Base-by-base conservation (phyloP, 1,139 yeast genomes). In the Kodamaea arcana region DNA sequence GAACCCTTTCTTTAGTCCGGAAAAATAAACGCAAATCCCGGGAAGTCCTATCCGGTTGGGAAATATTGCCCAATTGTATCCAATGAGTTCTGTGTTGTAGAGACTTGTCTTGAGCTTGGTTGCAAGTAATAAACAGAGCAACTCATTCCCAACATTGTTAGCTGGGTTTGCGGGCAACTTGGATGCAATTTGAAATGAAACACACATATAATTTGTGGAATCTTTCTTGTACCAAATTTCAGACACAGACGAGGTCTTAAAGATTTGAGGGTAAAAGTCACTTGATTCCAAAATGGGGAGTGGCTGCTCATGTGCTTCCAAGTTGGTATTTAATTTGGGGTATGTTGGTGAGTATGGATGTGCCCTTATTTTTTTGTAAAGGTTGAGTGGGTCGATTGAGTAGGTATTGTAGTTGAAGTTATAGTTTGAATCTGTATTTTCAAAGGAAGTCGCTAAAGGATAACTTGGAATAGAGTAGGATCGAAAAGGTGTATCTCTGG, bases 51-150 rank as follows among this genome's bases (percentile, higher is more conserved):
- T 69, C 15, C 60, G 43, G 3, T 80, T 72, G 0, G 85, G 71
- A 27, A 55, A 62, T 0, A 80, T 41, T 15, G 72, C 77, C 75
- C 81, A 81, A 1, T 72, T 57, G 45, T 67, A 78, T 3, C 78
- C 75, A 10, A 78, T 42, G 16, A 63, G 48, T 38, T 78, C 75
- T 0, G 80, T 67, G 0, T 70, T 65, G 47, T 80, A 80, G 3
- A 82, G 45, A 3, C 44, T 44, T 2, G 57, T 50, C n/a, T 64
- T 52, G 1, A 79, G 48, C 7, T 52, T 45, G 2, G 50, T 42
- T n/a, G 67, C 72, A 5, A 78, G 42, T 3, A 75, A 32, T 35
- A 72, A 77, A 13, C 69, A 62, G 3, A 80, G 41, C n/a, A n/a
- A n/a, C n/a, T n/a, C n/a, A n/a, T n/a, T n/a, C n/a, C n/a, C n/a